phyloP scores from a whole-genome alignment of 768 basidiomycete genomes.

The Coprinopsis marcescibilis region DNA sequence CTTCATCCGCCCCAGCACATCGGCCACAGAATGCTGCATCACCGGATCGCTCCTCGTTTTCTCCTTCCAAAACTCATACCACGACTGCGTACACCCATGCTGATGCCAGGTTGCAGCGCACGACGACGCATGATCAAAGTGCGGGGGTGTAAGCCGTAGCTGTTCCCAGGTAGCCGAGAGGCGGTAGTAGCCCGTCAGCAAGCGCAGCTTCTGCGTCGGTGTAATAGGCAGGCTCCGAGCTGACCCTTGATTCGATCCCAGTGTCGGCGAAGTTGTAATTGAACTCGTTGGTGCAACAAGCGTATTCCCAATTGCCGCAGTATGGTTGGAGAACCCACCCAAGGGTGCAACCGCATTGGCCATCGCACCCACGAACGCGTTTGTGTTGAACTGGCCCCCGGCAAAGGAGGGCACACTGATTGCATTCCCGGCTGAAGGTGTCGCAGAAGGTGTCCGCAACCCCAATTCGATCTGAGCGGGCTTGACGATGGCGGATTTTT shows the following conservation, averaged over 20 bases:
- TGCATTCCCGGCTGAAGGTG: constrained; percentile 8
- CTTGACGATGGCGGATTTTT: constrained; percentile 44
- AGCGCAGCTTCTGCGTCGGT: constrained; percentile 53
- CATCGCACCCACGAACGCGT: not conserved
- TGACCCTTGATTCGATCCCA: not conserved
- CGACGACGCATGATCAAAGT: constrained; percentile 58
- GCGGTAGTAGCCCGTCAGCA: constrained; percentile 66
- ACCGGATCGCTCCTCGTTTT: constrained; percentile 59
- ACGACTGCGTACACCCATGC: constrained; percentile 64
- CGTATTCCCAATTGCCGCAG: not conserved
- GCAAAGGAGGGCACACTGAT: not conserved
- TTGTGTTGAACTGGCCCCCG: not conserved
- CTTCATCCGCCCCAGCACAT: constrained; percentile 61
- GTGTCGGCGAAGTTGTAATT: not conserved
- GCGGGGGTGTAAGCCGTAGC: constrained; percentile 48
- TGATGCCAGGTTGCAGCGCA: constrained; percentile 71
- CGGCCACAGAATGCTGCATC: constrained; percentile 52
- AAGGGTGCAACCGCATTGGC: constrained; percentile 10
- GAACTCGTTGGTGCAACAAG: constrained; percentile 25
- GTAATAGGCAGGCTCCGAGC: constrained; percentile 43
- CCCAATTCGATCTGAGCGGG: constrained; percentile 26
- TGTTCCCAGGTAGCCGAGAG: constrained; percentile 63
- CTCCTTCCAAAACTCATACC: constrained; percentile 79
- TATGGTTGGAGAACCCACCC: not conserved
- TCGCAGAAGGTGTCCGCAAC: constrained; percentile 13